A percentile compares a stretch with the other conserved stretches of the same genome.
These are phyloP conservation scores for Leptographium wingfieldii DNA, from an alignment of 2,329 filamentous ascomycete genomes.

Conservation along the genomic window DNA sequence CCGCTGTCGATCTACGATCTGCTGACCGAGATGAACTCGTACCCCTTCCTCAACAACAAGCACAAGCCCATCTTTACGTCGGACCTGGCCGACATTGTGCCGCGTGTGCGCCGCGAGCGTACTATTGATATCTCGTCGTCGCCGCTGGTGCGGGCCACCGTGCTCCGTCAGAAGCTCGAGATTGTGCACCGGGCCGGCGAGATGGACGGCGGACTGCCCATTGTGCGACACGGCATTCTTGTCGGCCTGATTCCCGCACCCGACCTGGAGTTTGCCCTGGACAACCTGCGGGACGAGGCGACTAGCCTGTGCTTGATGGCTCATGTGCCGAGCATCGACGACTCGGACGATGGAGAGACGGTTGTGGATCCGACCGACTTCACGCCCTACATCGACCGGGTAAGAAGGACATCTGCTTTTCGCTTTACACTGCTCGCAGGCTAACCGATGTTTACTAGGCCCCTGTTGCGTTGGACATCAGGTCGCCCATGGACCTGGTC, in stretches of 20 bases:
- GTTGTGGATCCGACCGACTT: conserved; percentile 63
- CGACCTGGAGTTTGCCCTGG: conserved; percentile 84
- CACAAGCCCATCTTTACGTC: conserved; percentile 83
- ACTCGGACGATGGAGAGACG: conserved; percentile 42
- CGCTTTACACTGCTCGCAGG: not conserved
- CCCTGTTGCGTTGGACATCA: conserved; percentile 76
- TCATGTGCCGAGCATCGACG: conserved; percentile 47
- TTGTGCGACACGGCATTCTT: conserved; percentile 64
- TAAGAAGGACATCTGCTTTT: conserved; percentile 24
- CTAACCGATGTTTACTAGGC: conserved; percentile 26
- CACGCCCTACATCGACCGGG: conserved; percentile 80
- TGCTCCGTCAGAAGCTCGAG: conserved; percentile 70
- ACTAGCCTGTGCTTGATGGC: conserved; percentile 73
- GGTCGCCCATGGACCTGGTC: conserved; percentile 84
- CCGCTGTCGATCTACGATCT: conserved; percentile 92
- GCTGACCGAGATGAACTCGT: conserved; percentile 91
- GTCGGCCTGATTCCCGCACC: conserved; percentile 89
- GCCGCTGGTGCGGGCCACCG: conserved; percentile 62
- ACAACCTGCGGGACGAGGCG: conserved; percentile 66
- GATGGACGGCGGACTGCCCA: conserved; percentile 81
- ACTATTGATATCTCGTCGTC: conserved; percentile 82
- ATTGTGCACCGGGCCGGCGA: conserved; percentile 75
- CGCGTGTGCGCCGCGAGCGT: conserved; percentile 59
- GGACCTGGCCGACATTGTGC: conserved; percentile 76
- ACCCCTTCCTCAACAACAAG: conserved; percentile 96